Conservation (phyloP, 371 early-diverging fungal species). For the Smittium culicis region DNA sequence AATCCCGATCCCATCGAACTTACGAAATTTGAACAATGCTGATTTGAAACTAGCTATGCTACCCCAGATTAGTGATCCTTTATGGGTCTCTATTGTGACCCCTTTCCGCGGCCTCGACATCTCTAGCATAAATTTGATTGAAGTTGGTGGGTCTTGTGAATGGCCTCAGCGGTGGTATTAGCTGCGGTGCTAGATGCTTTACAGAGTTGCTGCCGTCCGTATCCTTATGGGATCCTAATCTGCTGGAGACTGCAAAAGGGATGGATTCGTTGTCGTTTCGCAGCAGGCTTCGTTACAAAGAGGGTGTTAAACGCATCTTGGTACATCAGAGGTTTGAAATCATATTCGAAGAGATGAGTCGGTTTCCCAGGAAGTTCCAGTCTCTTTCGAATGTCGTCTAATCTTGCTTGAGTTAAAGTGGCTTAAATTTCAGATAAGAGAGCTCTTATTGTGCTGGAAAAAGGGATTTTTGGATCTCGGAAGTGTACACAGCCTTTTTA, state of each 20-base stretch:
- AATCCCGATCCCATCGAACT: background rate
- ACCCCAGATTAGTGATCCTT: background rate
- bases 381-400: background rate
- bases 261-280: background rate
- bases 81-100: background rate
- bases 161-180: background rate
- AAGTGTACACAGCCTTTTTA: background rate
- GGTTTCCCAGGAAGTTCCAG: background rate
- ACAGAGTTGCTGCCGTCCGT: background rate
- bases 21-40: background rate
- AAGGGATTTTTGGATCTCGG: background rate
- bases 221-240: background rate
- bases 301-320: background rate
- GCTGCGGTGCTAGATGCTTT: background rate
- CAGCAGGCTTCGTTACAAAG: background rate
- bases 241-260: background rate
- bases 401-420: background rate
- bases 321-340: background rate
- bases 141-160: background rate
- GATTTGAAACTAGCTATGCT: background rate
- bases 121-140: background rate
- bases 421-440: background rate
- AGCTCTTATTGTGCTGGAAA: background rate
- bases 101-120: background rate
- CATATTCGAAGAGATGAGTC: background rate